Evolutionary conservation across 1,284 basidiomycete species (phyloP), one percentile per base, ranked within the genome.

Genomic region (Thelephora terrestris): DNA sequence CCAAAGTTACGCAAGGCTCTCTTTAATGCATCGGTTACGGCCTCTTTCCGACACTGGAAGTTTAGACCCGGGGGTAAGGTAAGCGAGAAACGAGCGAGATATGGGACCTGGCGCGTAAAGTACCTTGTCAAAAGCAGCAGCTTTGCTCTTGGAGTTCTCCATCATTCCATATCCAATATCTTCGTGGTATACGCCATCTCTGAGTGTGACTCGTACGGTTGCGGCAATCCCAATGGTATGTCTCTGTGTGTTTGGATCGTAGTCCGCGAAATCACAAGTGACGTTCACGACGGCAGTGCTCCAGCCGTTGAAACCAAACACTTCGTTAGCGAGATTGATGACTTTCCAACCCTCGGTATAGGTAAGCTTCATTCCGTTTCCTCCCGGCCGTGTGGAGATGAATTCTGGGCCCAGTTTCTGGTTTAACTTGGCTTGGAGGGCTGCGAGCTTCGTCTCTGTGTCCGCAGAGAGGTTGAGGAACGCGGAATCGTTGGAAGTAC

Each of bases 271-370:
- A 59, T 86, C 84, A 2, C 86, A 87, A 16, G 81, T 81, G 38
- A 97, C 67, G 45, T 68, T 85, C 48, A 89, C 78, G 45, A 98
- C 76, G 48, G 71, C 88, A 2, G 92, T 91, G 47, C 85, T 91
- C 95, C 95, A 99, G 9, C 96, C 96, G 55, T 98, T 94, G 71
- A 93, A 97, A 1, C 95, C 95, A 69, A 99, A 99, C 34, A 99
- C 89, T 58, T 99, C 94, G 64, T 99, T 99, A 1, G 95, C 95
- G 21, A 99, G 74, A 58, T 91, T 92, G 64, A 97, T 92, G 29
- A 91, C 83, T 69, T 92, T 94, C 93, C 94, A 98, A 0, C 95
- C 96, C 64, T 98, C 95, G 3, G 91, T 85, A 61, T 99, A 99
- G 7, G 90, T 94, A 48, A 99, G 70, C 64, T 94, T 96, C 6